Evolutionary conservation across 768 basidiomycete species (phyloP).

Genomic region (Nevesoporus exiguus): DNA sequence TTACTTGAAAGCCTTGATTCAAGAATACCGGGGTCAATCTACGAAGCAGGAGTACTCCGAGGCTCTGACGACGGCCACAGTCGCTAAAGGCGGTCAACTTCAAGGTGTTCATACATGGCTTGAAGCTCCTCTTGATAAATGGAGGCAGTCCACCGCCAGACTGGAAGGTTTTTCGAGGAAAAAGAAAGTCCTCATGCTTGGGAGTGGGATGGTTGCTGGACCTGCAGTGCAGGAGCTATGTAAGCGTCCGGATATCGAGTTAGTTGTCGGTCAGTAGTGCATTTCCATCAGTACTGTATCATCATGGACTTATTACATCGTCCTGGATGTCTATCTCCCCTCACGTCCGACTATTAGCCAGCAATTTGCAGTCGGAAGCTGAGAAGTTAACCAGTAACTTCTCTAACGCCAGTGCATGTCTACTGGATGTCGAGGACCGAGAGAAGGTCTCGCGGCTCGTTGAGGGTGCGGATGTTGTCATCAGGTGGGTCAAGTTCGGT

Average conservation of each 20-base stretch:
- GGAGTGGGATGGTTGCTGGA: conserved; percentile 94
- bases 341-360: conserved; percentile 44
- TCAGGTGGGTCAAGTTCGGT: conserved; percentile 56
- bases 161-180: conserved; percentile 29
- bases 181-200: conserved; percentile 76
- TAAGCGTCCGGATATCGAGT: conserved; percentile 54
- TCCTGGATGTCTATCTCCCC: conserved; percentile 9
- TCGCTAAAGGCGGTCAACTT: conserved; percentile 59
- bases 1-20: conserved; percentile 61
- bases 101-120: conserved; percentile 57
- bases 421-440: conserved; percentile 56
- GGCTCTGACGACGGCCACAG: conserved; percentile 67
- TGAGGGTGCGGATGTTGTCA: conserved; percentile 69
- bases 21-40: conserved; percentile 33
- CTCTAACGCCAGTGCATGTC: conserved; percentile 50
- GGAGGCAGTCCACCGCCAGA: conserved; percentile 24
- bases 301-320: conserved; percentile 15
- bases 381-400: conserved; percentile 41
- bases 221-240: conserved; percentile 80
- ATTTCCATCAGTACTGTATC: conserved; percentile 8
- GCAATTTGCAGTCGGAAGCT: conserved; percentile 65
- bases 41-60: conserved; percentile 30
- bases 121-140: conserved; percentile 45
- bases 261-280: conserved; percentile 68
- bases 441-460: conserved; percentile 49